phyloP scores from a whole-genome alignment of 2,329 filamentous ascomycete species.

The Leptographium flavum region DNA sequence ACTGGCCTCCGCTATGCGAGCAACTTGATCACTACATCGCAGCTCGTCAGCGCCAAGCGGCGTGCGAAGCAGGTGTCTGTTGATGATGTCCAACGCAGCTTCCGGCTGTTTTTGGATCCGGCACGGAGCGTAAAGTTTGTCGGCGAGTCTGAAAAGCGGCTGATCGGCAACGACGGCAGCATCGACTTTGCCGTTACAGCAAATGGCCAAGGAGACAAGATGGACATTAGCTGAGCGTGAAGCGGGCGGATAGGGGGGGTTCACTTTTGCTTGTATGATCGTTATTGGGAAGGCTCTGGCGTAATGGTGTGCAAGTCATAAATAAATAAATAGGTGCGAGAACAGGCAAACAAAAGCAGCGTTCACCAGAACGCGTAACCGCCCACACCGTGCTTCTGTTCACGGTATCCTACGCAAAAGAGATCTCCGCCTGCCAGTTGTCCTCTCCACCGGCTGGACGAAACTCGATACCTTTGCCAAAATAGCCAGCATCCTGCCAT shows the following conservation, averaged over 20 bases:
- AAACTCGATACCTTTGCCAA: conserved; percentile 78
- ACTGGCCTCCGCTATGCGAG: conserved; percentile 89
- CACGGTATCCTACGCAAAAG: conserved; percentile 11
- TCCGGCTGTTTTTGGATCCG: conserved; percentile 86
- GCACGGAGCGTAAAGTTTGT: conserved; percentile 82
- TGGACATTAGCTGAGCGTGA: conserved; percentile 16
- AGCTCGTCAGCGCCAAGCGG: conserved; percentile 75
- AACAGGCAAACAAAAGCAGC: too few species aligned
- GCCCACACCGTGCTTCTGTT: background rate
- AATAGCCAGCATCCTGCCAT: conserved; percentile 88
- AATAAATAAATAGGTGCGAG: background rate
- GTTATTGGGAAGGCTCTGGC: background rate
- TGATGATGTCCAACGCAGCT: conserved; percentile 85
- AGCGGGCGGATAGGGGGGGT: too few species aligned
- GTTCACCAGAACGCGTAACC: too few species aligned
- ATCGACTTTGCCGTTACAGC: conserved; percentile 52
- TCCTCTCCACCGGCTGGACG: conserved; percentile 39
- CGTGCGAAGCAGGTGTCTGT: conserved; percentile 71
- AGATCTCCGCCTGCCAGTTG: conserved; percentile 35
- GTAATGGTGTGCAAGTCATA: background rate
- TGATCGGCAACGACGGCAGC: conserved; percentile 75
- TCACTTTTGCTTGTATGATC: conserved; percentile 1
- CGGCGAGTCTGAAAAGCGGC: conserved; percentile 73
- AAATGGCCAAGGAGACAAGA: conserved; percentile 34
- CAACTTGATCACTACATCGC: conserved; percentile 90